phyloP scores from a whole-genome alignment of 2,329 filamentous ascomycete species.

The Coleophoma eucalyptorum region DNA sequence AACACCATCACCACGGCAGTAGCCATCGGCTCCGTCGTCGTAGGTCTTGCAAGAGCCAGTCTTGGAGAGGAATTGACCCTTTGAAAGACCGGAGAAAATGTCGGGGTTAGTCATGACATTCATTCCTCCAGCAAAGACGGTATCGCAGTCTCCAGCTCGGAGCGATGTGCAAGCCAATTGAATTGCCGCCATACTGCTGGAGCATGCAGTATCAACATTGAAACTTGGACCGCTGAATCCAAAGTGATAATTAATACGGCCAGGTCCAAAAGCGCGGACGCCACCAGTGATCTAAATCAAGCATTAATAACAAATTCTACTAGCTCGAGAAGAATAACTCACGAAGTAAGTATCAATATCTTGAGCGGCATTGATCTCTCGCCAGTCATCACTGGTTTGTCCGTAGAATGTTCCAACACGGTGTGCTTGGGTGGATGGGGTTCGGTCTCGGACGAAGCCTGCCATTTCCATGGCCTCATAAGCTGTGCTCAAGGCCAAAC shows the following conservation, averaged over 20 bases:
- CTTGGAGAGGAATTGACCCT: constrained; percentile 11
- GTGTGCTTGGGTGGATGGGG: constrained; percentile 33
- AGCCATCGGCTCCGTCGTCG: constrained; percentile 42
- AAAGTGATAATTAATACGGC: constrained; percentile 33
- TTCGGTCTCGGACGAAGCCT: constrained; percentile 52
- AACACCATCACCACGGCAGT: constrained; percentile 44
- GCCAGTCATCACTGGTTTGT: constrained; percentile 18
- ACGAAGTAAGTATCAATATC: constrained; percentile 20
- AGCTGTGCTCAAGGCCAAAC: constrained; percentile 68
- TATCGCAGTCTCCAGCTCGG: constrained; percentile 8
- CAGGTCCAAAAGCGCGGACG: constrained; percentile 20
- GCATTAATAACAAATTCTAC: constrained; percentile 47
- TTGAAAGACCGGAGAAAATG: constrained; percentile 8
- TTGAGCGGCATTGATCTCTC: constrained; percentile 19
- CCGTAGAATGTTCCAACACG: constrained; percentile 19
- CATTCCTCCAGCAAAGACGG: constrained; percentile 9
- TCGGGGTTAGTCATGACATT: constrained; percentile 11
- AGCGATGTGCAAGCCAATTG: constrained; percentile 10
- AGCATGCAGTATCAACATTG: constrained; percentile 31
- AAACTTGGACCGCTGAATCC: constrained; percentile 34
- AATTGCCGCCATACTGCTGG: constrained; percentile 27
- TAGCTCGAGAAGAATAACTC: constrained; percentile 40
- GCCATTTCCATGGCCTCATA: constrained; percentile 80
- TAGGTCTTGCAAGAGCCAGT: constrained; percentile 41
- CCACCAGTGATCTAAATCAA: constrained; percentile 24